A percentile compares a stretch with the other conserved stretches of the same genome.
These are phyloP conservation scores for Biscutella laevigata DNA, from an alignment of 441 rosid species.

Conservation along the genomic window DNA sequence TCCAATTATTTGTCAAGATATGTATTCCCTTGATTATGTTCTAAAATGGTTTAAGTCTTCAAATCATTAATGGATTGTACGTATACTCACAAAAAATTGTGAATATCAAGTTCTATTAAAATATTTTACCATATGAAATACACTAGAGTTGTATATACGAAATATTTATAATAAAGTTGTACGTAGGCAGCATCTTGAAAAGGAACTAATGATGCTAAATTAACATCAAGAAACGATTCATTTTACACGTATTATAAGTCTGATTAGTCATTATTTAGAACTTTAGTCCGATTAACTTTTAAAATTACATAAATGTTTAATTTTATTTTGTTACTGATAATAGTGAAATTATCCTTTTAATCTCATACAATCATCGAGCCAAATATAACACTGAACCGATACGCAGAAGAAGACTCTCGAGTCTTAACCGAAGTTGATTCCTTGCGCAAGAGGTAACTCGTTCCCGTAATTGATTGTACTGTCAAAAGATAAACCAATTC, in stretches of 20 bases:
- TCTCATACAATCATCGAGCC: neutral
- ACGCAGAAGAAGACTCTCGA: no score
- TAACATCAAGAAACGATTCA: neutral
- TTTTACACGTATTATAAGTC: neutral
- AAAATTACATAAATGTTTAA: neutral
- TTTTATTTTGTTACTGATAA: neutral
- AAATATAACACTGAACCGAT: neutral
- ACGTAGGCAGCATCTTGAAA: neutral
- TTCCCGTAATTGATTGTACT: constrained; percentile 89
- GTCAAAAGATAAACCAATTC: constrained; percentile 17
- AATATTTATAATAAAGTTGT: no score
- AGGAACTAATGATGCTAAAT: neutral
- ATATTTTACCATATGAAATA: no score
- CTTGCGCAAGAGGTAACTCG: constrained; percentile 95
- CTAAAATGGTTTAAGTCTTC: no score
- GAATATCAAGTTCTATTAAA: no score
- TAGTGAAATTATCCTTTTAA: neutral
- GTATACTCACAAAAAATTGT: no score
- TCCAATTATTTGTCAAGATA: no score
- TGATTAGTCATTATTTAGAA: neutral
- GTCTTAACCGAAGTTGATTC: constrained; percentile 77
- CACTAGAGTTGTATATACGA: no score
- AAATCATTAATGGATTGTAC: no score
- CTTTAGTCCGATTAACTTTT: neutral
- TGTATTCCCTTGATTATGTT: no score